Evolutionary conservation across 2,329 filamentous ascomycete genomes (phyloP), one percentile per base, ranked within the genome.

Genomic region (Helicocarpus griseus): DNA sequence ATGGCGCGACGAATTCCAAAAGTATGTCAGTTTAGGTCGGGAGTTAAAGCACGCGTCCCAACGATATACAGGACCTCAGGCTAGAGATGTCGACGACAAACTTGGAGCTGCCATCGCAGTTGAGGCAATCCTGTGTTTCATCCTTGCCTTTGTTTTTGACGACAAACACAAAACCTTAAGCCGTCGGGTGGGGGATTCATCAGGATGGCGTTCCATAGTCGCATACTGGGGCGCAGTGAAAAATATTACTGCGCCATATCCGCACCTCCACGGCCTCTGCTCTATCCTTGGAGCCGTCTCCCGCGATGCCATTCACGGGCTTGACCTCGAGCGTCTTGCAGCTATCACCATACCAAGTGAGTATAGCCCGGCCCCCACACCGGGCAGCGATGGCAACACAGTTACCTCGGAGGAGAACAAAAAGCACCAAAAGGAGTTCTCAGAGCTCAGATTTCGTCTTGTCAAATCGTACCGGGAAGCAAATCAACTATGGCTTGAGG

Each of bases 101-200:
- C 58, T 69, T 29, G 66, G 68, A 26, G 67, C 65, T 14, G 64
- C 65, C 13, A 66, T 68, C 44, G 69, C 65, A 14, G 65, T 74
- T 29, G 73, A 76, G 56, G 68, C 71, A 9, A 63, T 75, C 39
- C 62, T 76, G 38, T 73, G 70, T 53, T 76, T 74, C 54, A 71
- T 74, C 49, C 64, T 76, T 29, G 71, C 72, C 9, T 73, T 73
- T 53, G 66, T 69, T 41, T 66, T 67, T 14, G 69, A 73, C 45
- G 69, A 73, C 43, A 65, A 69, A 47, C 63, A 58, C 24, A 71
- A 70, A 54, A 57, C 60, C 2, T 49, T 68, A 26, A 59, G 58
- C 24, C 67, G 70, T 19, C 67, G 68, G 60, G 52, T 65, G 28
- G 68, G 64, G 11, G 66, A 70, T 48, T 69, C 68, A 11, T 62